Base-by-base conservation (phyloP, 2,329 filamentous ascomycete species). In the Calonectria hongkongensis region DNA sequence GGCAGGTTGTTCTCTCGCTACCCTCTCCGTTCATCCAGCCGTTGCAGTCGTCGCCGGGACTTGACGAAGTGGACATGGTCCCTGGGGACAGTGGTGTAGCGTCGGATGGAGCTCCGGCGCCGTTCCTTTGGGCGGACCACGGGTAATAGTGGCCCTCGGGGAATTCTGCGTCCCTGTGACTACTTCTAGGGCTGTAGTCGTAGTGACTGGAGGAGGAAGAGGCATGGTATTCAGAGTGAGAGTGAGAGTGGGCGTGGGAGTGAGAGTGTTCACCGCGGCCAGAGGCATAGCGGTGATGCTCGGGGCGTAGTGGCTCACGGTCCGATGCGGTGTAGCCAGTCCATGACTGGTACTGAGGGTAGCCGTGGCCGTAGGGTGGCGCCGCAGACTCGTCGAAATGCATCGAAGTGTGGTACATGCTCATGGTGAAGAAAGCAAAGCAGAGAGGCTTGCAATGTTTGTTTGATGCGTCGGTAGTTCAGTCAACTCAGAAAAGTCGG, bases 31-130 rank as follows among this genome's bases (percentile, higher is more conserved):
- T 69, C 30, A 48, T 30, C 75, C 75, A 79, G 54, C 62, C 67
- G 51, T 71, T 73, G n/a, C 54, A 62, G 15, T 80, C 78, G 2
- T 79, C 78, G 21, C 71, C 70, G 30, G 74, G 70, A 64, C 76
- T 79, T 56, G 76, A 74, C 4, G 78, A 73, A 58, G 72, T 73
- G 9, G 78, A 79, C 39, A 76, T 65, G 39, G 64, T 47, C 69
- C 75, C 13, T 5, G 77, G 75, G 6, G 77, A 78, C 25, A 47
- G 45, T 25, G 63, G 63, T 45, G 56, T 39, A 54, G 30, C 51
- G 51, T 66, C 63, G 30, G 41, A 27, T 27, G 58, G 25, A n/a
- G 21, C 41, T 28, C 56, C 60, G 16, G 13, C 48, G 41, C 56
- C 58, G 30, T 56, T 21, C 45, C 58, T 62, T 16, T 67, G 70